Evolutionary conservation across 192 early-diverging fungal species (phyloP).

Genomic region (Chytriomyces sp.): DNA sequence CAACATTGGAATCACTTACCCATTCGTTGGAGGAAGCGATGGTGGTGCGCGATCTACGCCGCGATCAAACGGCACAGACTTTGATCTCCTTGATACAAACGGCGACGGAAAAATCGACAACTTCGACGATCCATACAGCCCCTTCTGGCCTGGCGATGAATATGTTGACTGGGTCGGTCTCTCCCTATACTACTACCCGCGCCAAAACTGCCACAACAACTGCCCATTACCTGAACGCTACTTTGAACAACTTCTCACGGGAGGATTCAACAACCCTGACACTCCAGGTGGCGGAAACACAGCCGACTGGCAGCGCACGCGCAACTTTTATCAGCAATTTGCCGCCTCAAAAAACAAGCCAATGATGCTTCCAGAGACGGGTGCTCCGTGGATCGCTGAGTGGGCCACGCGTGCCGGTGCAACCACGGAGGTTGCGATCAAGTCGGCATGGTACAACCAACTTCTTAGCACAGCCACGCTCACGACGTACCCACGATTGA

Average conservation of each 20-base stretch:
- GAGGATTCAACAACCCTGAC: conserved; percentile 12
- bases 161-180: conserved; percentile 56
- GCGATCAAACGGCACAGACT: conserved; percentile 27
- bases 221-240: conserved; percentile 15
- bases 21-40: conserved; percentile 34
- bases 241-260: conserved; percentile 18
- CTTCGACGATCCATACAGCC: conserved; percentile 48
- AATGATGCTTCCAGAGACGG: conserved; percentile 50
- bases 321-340: conserved; percentile 55
- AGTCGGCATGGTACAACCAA: conserved; percentile 50
- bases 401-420: conserved; percentile 12
- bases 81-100: conserved; percentile 45
- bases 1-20: conserved; percentile 54
- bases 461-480: conserved; percentile 18
- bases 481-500: conserved; percentile 36
- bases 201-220: conserved; percentile 23
- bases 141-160: conserved; percentile 52
- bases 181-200: conserved; percentile 47
- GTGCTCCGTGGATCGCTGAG: conserved; percentile 35
- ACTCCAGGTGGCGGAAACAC: not conserved
- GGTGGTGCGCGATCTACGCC: conserved; percentile 19
- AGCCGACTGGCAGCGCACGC: conserved; percentile 14
- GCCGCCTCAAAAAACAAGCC: conserved; percentile 46
- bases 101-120: conserved; percentile 38
- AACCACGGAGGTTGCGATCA: conserved; percentile 38